phyloP scores from a whole-genome alignment of 2,329 filamentous ascomycete species.

The Trichoderma cornu-damae region DNA sequence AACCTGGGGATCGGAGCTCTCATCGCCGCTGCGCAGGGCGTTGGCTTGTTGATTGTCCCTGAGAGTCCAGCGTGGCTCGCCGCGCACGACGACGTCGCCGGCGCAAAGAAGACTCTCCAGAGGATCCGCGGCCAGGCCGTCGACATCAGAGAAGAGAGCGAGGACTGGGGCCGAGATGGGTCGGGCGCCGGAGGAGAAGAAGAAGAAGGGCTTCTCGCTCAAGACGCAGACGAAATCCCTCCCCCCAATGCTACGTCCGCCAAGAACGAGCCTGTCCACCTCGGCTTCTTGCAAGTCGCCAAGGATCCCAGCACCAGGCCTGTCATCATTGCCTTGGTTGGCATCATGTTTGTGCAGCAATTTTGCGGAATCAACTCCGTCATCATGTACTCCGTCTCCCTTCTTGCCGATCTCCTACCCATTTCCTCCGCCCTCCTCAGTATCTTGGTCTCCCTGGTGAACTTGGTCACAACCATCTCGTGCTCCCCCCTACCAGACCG shows the following conservation, averaged over 20 bases:
- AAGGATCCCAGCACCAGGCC: constrained; percentile 63
- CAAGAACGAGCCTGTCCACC: constrained; percentile 32
- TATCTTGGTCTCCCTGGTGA: constrained; percentile 80
- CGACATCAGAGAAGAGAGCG: constrained; percentile 70
- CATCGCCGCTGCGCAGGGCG: constrained; percentile 61
- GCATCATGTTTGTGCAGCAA: constrained; percentile 90
- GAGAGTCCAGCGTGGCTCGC: constrained; percentile 89
- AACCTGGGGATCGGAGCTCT: constrained; percentile 70
- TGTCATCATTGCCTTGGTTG: constrained; percentile 76
- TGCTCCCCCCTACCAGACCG: constrained; percentile 83
- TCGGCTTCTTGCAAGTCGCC: constrained; percentile 62
- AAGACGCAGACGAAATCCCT: constrained; percentile 22
- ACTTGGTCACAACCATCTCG: constrained; percentile 73
- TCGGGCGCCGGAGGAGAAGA: constrained; percentile 59
- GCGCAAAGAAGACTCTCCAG: constrained; percentile 64
- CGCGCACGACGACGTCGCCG: constrained; percentile 54
- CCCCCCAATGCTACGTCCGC: constrained; percentile 9
- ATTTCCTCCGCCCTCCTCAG: constrained; percentile 78
- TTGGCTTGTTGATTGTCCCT: constrained; percentile 69
- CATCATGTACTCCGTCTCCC: constrained; percentile 95
- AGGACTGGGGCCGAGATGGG: constrained; percentile 49
- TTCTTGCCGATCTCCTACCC: constrained; percentile 75
- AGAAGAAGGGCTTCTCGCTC: constrained; percentile 62
- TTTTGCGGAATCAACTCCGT: constrained; percentile 93
- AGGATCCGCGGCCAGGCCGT: constrained; percentile 65